A percentile compares a stretch with the other conserved stretches of the same genome.
Evolutionary conservation across 345 rosid genomes (phyloP).

Genomic region (Linum trigynum): DNA sequence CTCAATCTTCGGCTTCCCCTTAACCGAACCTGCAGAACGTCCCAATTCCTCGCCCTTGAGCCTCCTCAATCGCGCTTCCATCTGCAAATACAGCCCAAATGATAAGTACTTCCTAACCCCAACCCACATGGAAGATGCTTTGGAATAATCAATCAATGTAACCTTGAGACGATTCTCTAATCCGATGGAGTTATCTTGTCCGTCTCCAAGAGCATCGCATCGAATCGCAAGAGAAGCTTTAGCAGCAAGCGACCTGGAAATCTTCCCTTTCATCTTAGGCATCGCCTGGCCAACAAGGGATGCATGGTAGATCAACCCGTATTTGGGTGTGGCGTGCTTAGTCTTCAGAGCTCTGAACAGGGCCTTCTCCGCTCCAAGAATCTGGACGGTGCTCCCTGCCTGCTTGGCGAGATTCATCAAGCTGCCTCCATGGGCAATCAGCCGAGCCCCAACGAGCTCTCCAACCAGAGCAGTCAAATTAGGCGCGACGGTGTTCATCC

Average conservation of each 20-base stretch:
- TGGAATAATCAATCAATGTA: constrained; percentile 5
- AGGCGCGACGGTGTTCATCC: constrained; percentile 91
- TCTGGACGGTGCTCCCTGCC: constrained; percentile 88
- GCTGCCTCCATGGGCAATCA: constrained; percentile 91
- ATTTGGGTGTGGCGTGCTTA: constrained; percentile 85
- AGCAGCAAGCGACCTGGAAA: constrained; percentile 82
- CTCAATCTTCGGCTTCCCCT: constrained; percentile 87
- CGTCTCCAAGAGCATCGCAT: constrained; percentile 82
- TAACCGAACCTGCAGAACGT: constrained; percentile 69
- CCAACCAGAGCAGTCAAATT: constrained; percentile 92
- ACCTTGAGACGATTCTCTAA: constrained; percentile 75
- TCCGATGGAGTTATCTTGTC: constrained; percentile 67
- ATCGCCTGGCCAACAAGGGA: constrained; percentile 87
- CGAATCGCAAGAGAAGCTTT: constrained; percentile 72
- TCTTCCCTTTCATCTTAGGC: constrained; percentile 74
- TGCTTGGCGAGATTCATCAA: constrained; percentile 82
- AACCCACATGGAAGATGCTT: background rate
- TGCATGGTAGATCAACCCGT: constrained; percentile 81
- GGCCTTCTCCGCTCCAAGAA: constrained; percentile 30
- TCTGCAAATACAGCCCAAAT: constrained; percentile 27
- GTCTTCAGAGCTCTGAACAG: constrained; percentile 85
- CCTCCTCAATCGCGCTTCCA: constrained; percentile 67
- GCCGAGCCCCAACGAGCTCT: constrained; percentile 93
- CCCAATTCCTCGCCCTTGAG: constrained; percentile 72
- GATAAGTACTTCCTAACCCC: background rate